Percentiles rank a stretch among this genome's conserved stretches.
These are phyloP conservation scores for Neolentinus lepideus DNA, from an alignment of 1,284 basidiomycete genomes.

Conservation along the genomic window DNA sequence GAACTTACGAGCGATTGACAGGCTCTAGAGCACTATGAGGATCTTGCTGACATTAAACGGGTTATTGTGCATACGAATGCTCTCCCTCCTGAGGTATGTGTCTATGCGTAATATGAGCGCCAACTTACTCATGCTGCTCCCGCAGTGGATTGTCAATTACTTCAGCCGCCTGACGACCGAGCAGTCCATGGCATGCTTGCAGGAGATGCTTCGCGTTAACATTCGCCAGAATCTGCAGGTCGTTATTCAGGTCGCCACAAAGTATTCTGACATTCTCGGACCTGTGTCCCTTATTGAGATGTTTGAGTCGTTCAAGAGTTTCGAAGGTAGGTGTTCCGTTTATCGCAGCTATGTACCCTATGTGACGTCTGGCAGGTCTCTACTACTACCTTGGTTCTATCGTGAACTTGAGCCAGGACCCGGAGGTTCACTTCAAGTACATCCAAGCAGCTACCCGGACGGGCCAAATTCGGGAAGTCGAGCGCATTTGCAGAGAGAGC, in stretches of 20 bases:
- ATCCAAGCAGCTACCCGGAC: conserved; percentile 99
- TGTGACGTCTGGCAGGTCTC: conserved; percentile 49
- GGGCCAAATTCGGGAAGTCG: conserved; percentile 97
- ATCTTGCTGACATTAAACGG: conserved; percentile 96
- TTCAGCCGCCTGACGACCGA: conserved; percentile 98
- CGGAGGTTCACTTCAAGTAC: conserved; percentile 99
- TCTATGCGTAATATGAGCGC: neutral
- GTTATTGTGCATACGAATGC: conserved; percentile 92
- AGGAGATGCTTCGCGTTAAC: conserved; percentile 97
- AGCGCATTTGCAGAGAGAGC: conserved; percentile 96
- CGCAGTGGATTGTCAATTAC: conserved; percentile 93
- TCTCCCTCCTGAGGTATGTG: conserved; percentile 75
- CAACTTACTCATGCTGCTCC: conserved; percentile 3
- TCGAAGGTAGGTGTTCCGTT: conserved; percentile 61
- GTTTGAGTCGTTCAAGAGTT: conserved; percentile 98
- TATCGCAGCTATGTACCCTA: neutral
- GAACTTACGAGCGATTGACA: conserved; percentile 21
- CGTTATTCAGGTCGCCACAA: conserved; percentile 97
- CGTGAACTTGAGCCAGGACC: conserved; percentile 94
- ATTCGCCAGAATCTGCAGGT: conserved; percentile 97
- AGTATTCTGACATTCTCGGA: conserved; percentile 97
- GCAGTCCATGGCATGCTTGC: conserved; percentile 93
- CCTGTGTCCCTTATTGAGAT: conserved; percentile 98
- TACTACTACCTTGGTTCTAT: conserved; percentile 98
- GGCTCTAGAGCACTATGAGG: conserved; percentile 98